These are phyloP conservation scores for Clonostachys rosea DNA, from an alignment of 2,329 filamentous ascomycete genomes.

Conservation along the genomic window DNA sequence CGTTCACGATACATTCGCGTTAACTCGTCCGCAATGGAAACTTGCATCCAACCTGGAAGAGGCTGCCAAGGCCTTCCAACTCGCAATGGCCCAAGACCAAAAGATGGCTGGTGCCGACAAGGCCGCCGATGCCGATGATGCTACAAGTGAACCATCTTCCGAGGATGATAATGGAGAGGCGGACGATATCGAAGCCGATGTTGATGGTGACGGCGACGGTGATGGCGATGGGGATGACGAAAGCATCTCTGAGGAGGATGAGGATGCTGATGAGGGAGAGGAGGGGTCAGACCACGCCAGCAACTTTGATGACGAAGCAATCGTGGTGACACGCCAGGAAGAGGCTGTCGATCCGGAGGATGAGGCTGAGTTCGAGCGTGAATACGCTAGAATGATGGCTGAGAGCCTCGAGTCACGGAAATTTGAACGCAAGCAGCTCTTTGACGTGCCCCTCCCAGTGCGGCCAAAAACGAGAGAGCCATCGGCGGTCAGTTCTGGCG, in stretches of 20 bases:
- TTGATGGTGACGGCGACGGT: slow-evolving; percentile 52
- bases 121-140: slow-evolving; percentile 65
- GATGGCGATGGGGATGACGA: slow-evolving; percentile 46
- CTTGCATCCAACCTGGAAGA: slow-evolving; percentile 76
- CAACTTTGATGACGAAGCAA: slow-evolving; percentile 79
- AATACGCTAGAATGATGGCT: slow-evolving; percentile 97
- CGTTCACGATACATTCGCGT: slow-evolving; percentile 83
- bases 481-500: slow-evolving; percentile 13
- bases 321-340: slow-evolving; percentile 86
- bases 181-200: slow-evolving; percentile 58
- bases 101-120: slow-evolving; percentile 72
- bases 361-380: slow-evolving; percentile 95
- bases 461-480: slow-evolving; percentile 63
- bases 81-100: slow-evolving; percentile 87
- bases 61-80: slow-evolving; percentile 75
- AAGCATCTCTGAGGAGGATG: slow-evolving; percentile 56
- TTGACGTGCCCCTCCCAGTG: slow-evolving; percentile 97
- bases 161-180: slow-evolving; percentile 72
- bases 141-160: slow-evolving; percentile 63
- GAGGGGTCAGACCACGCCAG: slow-evolving; percentile 33
- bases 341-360: slow-evolving; percentile 89
- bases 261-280: slow-evolving; percentile 16
- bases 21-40: slow-evolving; percentile 90
- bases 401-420: slow-evolving; percentile 95
- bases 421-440: slow-evolving; percentile 89